These are phyloP conservation scores for Nannochloropsis gaditana DNA, from an alignment of 108 stramenopile genomes.

Conservation along the genomic window DNA sequence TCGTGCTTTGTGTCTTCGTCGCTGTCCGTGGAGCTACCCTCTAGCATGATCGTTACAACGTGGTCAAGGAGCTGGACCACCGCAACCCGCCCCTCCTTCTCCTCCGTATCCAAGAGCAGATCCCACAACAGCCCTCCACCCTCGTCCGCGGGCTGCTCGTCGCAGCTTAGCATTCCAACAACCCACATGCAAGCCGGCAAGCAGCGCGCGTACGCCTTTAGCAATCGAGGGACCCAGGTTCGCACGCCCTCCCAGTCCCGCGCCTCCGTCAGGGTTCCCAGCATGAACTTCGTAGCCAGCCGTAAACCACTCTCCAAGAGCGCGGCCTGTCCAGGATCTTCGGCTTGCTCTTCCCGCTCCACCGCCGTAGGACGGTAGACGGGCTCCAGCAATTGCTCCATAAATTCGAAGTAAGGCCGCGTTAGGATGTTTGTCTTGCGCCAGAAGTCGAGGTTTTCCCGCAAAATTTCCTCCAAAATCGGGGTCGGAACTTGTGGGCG, in stretches of 20 bases:
- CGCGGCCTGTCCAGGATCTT: background rate
- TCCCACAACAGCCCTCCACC: background rate
- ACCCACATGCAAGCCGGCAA: background rate
- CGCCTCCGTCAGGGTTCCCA: background rate
- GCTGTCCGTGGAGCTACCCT: background rate
- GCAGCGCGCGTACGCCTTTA: background rate
- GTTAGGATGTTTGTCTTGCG: constrained; percentile 13
- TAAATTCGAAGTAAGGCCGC: background rate
- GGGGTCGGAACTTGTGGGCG: constrained; percentile 28
- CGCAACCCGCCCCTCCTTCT: background rate
- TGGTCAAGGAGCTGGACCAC: background rate
- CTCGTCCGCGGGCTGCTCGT: background rate
- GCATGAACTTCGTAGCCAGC: background rate
- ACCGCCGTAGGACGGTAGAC: background rate
- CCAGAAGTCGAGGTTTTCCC: constrained; percentile 50
- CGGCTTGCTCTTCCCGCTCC: background rate
- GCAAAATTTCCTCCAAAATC: constrained; percentile 40
- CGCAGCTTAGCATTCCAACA: constrained; percentile 7
- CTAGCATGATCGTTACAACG: background rate
- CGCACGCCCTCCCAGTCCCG: constrained; percentile 10
- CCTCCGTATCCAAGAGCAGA: background rate
- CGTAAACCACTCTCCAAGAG: background rate
- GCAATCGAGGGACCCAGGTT: background rate
- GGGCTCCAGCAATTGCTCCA: background rate
- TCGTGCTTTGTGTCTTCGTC: background rate